A percentile compares a stretch with the other conserved stretches of the same genome.
These are phyloP conservation scores for Viridothelium virens DNA, from an alignment of 495 filamentous ascomycete species.

Conservation along the genomic window DNA sequence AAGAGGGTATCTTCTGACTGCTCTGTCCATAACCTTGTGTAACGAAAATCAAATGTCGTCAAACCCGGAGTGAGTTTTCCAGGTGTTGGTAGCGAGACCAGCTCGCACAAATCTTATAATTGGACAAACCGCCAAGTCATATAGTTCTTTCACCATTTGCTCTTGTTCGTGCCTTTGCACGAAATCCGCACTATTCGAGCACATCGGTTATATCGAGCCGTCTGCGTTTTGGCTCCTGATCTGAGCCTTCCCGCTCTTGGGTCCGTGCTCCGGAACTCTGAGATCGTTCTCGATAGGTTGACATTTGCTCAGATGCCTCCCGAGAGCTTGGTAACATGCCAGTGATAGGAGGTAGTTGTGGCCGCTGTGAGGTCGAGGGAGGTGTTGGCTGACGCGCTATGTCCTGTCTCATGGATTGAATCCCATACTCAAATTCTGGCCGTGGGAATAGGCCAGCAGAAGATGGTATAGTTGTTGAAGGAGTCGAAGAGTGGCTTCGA, in stretches of 20 bases:
- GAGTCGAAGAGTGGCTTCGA: not conserved
- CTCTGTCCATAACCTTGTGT: not conserved
- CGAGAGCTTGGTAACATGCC: not conserved
- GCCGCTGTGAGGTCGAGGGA: not conserved
- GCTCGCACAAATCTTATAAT: not conserved
- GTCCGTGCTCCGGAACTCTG: not conserved
- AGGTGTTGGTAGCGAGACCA: conserved; percentile 1
- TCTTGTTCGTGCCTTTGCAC: not conserved
- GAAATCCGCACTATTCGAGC: not conserved
- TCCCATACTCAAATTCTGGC: not conserved
- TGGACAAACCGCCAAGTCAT: not conserved
- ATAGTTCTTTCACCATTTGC: not conserved
- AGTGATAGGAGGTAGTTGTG: conserved; percentile 1
- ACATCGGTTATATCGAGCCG: conserved; percentile 13
- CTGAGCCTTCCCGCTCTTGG: not conserved
- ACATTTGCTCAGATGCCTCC: conserved; percentile 1
- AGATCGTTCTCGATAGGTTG: not conserved
- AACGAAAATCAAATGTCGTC: not conserved
- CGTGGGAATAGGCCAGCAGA: not conserved
- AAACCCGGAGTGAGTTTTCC: not conserved
- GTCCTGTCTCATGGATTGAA: not conserved
- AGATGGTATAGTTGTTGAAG: not conserved
- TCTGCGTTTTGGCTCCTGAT: conserved; percentile 3
- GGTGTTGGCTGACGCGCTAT: not conserved
- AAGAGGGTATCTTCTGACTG: conserved; percentile 6